Conservation (phyloP, 768 basidiomycete genomes). For the Mycena latifolia region DNA sequence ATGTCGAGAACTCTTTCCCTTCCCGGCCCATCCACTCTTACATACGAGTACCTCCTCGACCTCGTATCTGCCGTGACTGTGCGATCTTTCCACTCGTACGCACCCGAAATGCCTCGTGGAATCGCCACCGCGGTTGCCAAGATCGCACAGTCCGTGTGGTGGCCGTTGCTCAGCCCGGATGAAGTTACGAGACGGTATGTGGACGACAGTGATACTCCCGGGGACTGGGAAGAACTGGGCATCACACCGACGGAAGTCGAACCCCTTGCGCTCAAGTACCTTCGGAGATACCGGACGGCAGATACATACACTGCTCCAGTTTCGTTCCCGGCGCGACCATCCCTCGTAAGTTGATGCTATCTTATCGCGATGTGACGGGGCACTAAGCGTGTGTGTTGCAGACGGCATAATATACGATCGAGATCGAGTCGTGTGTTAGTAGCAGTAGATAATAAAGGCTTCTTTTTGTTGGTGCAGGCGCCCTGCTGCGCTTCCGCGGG, state of each 20-base stretch:
- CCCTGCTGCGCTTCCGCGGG: conserved; percentile 28
- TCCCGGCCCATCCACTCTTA: conserved; percentile 90
- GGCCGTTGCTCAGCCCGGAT: conserved; percentile 92
- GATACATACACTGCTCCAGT: conserved; percentile 59
- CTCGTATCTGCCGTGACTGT: conserved; percentile 87
- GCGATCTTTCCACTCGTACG: conserved; percentile 71
- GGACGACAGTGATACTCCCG: conserved; percentile 79
- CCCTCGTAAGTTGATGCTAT: conserved; percentile 24
- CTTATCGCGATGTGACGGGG: neutral
- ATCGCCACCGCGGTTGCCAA: conserved; percentile 75
- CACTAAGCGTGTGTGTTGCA: conserved; percentile 18
- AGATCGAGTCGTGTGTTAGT: conserved; percentile 16
- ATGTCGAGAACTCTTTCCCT: conserved; percentile 79
- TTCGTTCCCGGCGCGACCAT: conserved; percentile 33
- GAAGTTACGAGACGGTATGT: conserved; percentile 91
- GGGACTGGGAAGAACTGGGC: conserved; percentile 88
- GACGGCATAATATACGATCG: conserved; percentile 25
- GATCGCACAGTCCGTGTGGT: conserved; percentile 81
- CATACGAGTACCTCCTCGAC: conserved; percentile 83
- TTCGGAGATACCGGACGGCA: conserved; percentile 91
- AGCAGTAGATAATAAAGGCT: conserved; percentile 28
- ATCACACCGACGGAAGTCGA: conserved; percentile 89
- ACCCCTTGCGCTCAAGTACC: conserved; percentile 86
- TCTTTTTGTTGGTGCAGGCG: conserved; percentile 1
- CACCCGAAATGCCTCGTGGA: conserved; percentile 81